Base-by-base conservation (phyloP, 1,139 yeast species). In the Yamadazyma sp. region DNA sequence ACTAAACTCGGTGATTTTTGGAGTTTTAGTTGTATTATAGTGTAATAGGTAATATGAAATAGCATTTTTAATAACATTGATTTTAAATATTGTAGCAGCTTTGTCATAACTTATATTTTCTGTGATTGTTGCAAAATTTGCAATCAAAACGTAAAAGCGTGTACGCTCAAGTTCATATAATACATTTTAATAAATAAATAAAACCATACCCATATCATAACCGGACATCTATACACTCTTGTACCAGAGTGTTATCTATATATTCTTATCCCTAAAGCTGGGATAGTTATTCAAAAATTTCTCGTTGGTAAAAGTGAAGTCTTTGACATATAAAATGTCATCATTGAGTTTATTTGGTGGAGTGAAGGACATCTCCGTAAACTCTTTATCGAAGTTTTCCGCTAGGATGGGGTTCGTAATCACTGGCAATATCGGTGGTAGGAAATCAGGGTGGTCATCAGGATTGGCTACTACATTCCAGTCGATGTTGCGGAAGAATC, bases 371-470 rank as follows among this genome's bases (percentile, higher is more conserved):
- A 89, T 80, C n/a, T 77, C 80, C 0, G 97, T 90, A 61, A 90
- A 92, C 50, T 88, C 95, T 15, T 74, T 63, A 52, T 92, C 95
- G 57, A 92, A 92, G 57, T 92, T 92, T 58, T 92, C 97, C 0
- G 98, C 98, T 47, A 87, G 64, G 24, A 76, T 80, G 11, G 95
- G 90, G 53, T 89, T 86, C 0, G 96, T 86, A 36, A 90, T 84
- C 10, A 85, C 64, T 0, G 97, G 97, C 23, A 81, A 70, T 34
- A 92, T 88, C 0, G 98, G 97, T 1, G 97, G 96, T 23, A 66
- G 45, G 3, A 50, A 38, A n/a, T 53, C 57, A 17, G 48, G 45
- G 6, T 76, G 56, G 38, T 64, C 61, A 6, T 11, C 9, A 6
- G 31, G 32, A 26, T 60, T 59, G 26, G 85, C 78, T 39, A 90